Base-by-base conservation (phyloP, 2,329 filamentous ascomycete genomes). In the Botrytis squamosa region DNA sequence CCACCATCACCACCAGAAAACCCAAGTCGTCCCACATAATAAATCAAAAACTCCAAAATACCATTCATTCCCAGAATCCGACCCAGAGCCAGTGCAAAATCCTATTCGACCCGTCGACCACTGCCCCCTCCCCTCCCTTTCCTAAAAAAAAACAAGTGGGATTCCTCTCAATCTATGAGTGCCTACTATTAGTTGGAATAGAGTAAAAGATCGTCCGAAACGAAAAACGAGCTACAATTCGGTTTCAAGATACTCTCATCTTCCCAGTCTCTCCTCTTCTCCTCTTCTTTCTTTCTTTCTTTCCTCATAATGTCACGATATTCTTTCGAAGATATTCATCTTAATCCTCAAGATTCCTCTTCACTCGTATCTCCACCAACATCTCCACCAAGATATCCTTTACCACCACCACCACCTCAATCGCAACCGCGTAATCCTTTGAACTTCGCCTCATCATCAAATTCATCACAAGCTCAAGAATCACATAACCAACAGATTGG, bases 401-500 rank as follows among this genome's bases (percentile, higher is more conserved):
- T 44, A 62, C 55, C n/a, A 55, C 52, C 3, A 55, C 52, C 3
- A 55, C 46, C 36, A 68, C 20, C 29, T 12, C 46, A 29, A 65
- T 42, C 18, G 33, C 44, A 36, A 67, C 33, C 64, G 44, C n/a
- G 52, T 36, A 65, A 49, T 64, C 69, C 59, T 71, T 33, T 38
- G 40, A 63, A 44, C 49, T 59, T 29, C 67, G 67, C 67, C 67
- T 59, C 66, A 12, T 42, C 12, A 40, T 22, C 46, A 68, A 20
- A 25, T 8, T 57, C 66, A 42, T 62, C 6, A 9, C 44, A 38
- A 14, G n/a, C 33, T 38, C 44, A 67, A 29, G 29, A 16, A 67
- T 38, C 46, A 46, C 73, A 73, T 63, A 72, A 38, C 52, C 40
- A 71, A 49, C 62, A 71, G 38, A 68, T 68, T 74, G 73, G 72